Base-by-base conservation (phyloP, 2,329 filamentous ascomycete species). In the Alternaria atra region DNA sequence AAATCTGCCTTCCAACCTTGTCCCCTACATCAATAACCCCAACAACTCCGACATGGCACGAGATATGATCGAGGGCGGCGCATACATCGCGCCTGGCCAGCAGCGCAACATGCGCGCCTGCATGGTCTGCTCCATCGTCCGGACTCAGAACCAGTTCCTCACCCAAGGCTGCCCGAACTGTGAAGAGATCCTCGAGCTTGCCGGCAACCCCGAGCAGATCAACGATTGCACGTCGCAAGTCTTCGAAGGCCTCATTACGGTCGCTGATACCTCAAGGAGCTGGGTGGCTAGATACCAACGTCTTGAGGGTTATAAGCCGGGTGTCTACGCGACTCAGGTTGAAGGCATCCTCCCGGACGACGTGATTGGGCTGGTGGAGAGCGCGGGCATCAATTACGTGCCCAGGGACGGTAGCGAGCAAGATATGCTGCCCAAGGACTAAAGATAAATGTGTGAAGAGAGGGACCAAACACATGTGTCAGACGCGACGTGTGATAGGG, bases 231-330 rank as follows among this genome's bases (percentile, higher is more conserved):
- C 95, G 20, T 97, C 93, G 13, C 92, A 94, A 75, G 94, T 98
- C 67, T 99, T 95, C 77, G 95, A 99, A 79, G 95, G 95, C 48
- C 82, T 97, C 66, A 92, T 98, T 77, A 89, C 92, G 40, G 86
- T 98, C 37, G 88, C 90, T 48, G 90, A 97, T 77, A 94, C 94
- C n/a, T 82, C 83, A 43, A 87, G 85, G 69, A 96, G 92, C 73
- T 99, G 95, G 95, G 92, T 98, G 50, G 94, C 94, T n/a, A 92
- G 92, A 77, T 98, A 94, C 91, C 93, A 98, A 84, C 88, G 95
- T 8, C 82, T 99, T 61, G 92, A 97, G 77, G 88, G 88, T 56
- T 98, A 97, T 79, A 90, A 95, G 53, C 87, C 89, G 15, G 95
- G 95, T 55, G 89, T 96, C 59, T 99, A 99, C 81, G 95, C 95